phyloP scores from a whole-genome alignment of 257 asterid genomes.

The Datura wrightii region DNA sequence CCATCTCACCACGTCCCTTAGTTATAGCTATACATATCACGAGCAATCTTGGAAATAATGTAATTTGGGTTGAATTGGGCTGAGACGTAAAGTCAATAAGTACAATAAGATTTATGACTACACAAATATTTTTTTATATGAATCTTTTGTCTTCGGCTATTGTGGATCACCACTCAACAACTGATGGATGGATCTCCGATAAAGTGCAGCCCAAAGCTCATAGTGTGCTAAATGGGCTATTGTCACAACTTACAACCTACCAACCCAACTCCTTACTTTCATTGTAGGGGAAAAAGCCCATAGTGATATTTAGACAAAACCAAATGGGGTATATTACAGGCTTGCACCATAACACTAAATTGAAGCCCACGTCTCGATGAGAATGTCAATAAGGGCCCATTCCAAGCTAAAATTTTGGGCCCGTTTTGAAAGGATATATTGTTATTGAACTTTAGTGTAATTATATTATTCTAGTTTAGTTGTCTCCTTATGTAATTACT shows the following conservation, averaged over 20 bases:
- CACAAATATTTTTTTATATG: too few species aligned
- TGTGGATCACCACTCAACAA: neutral
- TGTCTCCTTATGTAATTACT: too few species aligned
- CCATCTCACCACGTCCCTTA: neutral
- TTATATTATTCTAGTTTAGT: too few species aligned
- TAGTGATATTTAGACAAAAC: neutral
- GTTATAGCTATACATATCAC: too few species aligned
- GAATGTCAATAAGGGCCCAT: neutral
- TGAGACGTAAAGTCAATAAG: too few species aligned
- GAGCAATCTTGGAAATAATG: too few species aligned
- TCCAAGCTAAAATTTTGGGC: neutral
- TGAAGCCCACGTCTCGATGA: neutral
- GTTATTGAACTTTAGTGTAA: neutral
- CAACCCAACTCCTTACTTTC: neutral
- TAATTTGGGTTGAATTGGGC: too few species aligned
- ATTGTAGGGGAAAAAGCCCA: neutral
- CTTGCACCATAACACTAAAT: neutral
- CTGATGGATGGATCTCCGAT: neutral
- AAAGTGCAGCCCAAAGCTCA: neutral
- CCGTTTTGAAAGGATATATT: neutral
- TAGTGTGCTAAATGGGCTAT: neutral
- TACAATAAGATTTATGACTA: too few species aligned
- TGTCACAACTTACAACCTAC: neutral
- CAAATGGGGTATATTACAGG: neutral
- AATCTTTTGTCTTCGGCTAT: too few species aligned